Conservation (phyloP, 768 basidiomycete species). For the Tubosaeta sp. region DNA sequence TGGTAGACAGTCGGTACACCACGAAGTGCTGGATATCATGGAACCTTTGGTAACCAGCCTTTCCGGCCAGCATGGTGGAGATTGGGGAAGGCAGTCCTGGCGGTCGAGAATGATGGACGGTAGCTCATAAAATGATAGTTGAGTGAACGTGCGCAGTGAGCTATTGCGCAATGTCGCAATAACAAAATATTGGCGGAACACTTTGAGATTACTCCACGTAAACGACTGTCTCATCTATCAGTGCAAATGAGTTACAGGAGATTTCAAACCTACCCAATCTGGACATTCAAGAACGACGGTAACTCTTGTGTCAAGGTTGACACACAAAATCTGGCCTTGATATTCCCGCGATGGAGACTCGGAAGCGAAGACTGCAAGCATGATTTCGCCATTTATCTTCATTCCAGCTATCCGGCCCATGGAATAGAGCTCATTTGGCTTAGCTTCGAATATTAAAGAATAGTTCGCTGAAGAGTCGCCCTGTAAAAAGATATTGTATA, state of each 20-base stretch:
- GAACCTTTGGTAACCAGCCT: constrained; percentile 2
- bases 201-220: constrained; percentile 11
- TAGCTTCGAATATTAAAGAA: constrained; percentile 17
- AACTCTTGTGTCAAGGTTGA: constrained; percentile 15
- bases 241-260: background rate
- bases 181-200: constrained; percentile 10
- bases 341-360: background rate
- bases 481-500: constrained; percentile 21
- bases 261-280: constrained; percentile 3
- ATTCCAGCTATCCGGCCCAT: constrained; percentile 18
- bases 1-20: constrained; percentile 6
- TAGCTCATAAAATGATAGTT: constrained; percentile 8
- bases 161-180: background rate
- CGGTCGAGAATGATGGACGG: constrained; percentile 11
- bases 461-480: background rate
- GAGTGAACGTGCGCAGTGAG: background rate
- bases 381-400: constrained; percentile 21
- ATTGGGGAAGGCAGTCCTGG: background rate
- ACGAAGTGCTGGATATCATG: constrained; percentile 11
- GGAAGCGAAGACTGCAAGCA: constrained; percentile 14
- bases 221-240: constrained; percentile 10
- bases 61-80: constrained; percentile 15
- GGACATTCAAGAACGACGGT: constrained; percentile 13
- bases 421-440: constrained; percentile 7
- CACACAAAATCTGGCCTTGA: constrained; percentile 13